Evolutionary conservation across 2,329 filamentous ascomycete genomes (phyloP), one percentile per base, ranked within the genome.

Genomic region (Dothideomycetes sp.): DNA sequence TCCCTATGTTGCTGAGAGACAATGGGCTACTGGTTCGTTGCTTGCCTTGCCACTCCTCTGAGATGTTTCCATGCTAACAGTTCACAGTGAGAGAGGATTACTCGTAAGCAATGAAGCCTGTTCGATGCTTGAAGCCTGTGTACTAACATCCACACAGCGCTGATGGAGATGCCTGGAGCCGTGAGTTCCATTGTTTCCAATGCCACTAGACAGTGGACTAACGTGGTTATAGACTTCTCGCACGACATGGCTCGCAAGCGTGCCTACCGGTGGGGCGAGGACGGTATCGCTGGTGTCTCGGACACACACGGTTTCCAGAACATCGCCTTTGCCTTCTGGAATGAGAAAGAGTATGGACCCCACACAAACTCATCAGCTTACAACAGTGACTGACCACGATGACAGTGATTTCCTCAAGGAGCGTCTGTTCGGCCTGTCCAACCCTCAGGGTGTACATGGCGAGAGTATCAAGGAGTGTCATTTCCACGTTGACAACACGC

Each of bases 401-500:
- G 15, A 15, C 51, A 94, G 87, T 61, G 82, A 86, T 42, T 94
- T 89, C 59, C 71, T 96, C 53, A 96, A 96, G 64, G 91, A 96
- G 63, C 80, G 91, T 48, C 75, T 96, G 4, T 96, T 95, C 58
- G 89, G 89, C 41, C 71, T 96, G 41, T 94, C 89, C 36, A 96
- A 96, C 60, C 88, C 89, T 3, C 86, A 96, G 64, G 89, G 89
- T 51, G 95, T 95, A 57, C 91, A 96, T 66, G 91, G 91, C 49
- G 91, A 96, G 67, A 93, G 86, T 60, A 74, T 96, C 69, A 96
- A 95, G 64, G 89, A 96, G 66, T 85, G 84, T 41, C 87, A 96
- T 64, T 96, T 95, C 57, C 89, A 96, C 62, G 66, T 95, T 44
- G 89, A 96, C 64, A 96, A 96, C 61, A 94, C 85, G 19, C 89